A percentile compares a stretch with the other conserved stretches of the same genome.
Conservation (phyloP, 2,329 filamentous ascomycete genomes). For the Plectosphaerella cucumerina region DNA sequence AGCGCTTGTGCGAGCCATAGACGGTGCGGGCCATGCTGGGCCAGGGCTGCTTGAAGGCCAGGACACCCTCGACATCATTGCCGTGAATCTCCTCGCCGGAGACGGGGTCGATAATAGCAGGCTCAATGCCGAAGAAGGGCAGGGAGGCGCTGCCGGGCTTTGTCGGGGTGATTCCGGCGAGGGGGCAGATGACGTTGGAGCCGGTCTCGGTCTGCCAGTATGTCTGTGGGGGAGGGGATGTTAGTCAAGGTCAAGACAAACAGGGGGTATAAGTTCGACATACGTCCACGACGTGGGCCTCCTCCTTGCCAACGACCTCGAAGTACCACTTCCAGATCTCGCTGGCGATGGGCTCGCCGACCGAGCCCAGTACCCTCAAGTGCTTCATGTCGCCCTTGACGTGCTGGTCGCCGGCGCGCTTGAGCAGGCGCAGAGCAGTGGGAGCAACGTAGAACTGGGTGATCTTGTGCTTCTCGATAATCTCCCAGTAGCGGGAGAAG, state of each 20-base stretch:
- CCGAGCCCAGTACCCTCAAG: slow-evolving; percentile 85
- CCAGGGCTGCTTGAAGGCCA: slow-evolving; percentile 97
- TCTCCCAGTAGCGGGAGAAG: slow-evolving; percentile 98
- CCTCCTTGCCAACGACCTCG: slow-evolving; percentile 87
- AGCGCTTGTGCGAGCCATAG: slow-evolving; percentile 95
- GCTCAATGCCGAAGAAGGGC: slow-evolving; percentile 97
- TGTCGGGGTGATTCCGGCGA: slow-evolving; percentile 89
- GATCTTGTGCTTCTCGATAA: slow-evolving; percentile 90
- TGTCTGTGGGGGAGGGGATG: slow-evolving; percentile 52
- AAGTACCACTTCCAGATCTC: slow-evolving; percentile 99
- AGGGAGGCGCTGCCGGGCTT: slow-evolving; percentile 95
- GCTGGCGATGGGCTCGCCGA: slow-evolving; percentile 94
- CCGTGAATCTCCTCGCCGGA: slow-evolving; percentile 89
- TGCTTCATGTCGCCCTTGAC: slow-evolving; percentile 87
- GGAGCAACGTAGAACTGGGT: slow-evolving; percentile 99
- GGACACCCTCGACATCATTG: slow-evolving; percentile 94
- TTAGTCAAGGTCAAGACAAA: background rate
- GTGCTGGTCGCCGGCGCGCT: slow-evolving; percentile 91
- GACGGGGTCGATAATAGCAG: slow-evolving; percentile 94
- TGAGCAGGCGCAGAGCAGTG: slow-evolving; percentile 86
- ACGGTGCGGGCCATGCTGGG: slow-evolving; percentile 98
- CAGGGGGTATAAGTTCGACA: slow-evolving; percentile 33
- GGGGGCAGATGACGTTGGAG: slow-evolving; percentile 89
- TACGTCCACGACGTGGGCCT: slow-evolving; percentile 91
- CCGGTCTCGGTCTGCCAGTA: slow-evolving; percentile 99